Percentiles rank a stretch among this genome's conserved stretches.
Conservation (phyloP, 2,329 filamentous ascomycete genomes). For the Colletotrichum caudatum region DNA sequence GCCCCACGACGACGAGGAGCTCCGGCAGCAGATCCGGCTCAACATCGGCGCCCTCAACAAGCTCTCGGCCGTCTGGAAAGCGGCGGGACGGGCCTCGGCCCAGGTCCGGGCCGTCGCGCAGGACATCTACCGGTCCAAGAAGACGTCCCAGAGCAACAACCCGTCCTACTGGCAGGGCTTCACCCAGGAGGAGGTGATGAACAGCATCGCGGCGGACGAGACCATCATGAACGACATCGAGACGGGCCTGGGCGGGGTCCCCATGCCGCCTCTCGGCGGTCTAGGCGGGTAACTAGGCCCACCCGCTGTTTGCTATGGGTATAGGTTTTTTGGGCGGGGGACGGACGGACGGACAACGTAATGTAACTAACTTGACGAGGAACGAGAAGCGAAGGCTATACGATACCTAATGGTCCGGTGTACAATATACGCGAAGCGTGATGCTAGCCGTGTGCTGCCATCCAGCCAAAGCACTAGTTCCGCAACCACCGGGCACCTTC, state of each 20-base stretch:
- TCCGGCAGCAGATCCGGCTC: slow-evolving; percentile 81
- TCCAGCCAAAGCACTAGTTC: neutral
- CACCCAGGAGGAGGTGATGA: slow-evolving; percentile 67
- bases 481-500: neutral
- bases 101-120: slow-evolving; percentile 85
- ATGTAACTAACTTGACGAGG: neutral
- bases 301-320: neutral
- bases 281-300: neutral
- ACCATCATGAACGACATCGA: slow-evolving; percentile 71
- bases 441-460: neutral
- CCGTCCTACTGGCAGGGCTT: slow-evolving; percentile 67
- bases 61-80: slow-evolving; percentile 77
- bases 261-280: slow-evolving; percentile 24
- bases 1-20: slow-evolving; percentile 71
- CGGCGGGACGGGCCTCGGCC: slow-evolving; percentile 75
- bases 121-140: slow-evolving; percentile 74
- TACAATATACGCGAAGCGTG: neutral
- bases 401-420: too few relatives aligned
- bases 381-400: neutral
- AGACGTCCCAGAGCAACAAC: slow-evolving; percentile 64
- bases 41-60: slow-evolving; percentile 82
- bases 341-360: neutral
- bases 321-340: neutral
- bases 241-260: slow-evolving; percentile 38
- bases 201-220: slow-evolving; percentile 67